Evolutionary conservation across 2,329 filamentous ascomycete genomes (phyloP).

Genomic region (Apiospora pterosperma): DNA sequence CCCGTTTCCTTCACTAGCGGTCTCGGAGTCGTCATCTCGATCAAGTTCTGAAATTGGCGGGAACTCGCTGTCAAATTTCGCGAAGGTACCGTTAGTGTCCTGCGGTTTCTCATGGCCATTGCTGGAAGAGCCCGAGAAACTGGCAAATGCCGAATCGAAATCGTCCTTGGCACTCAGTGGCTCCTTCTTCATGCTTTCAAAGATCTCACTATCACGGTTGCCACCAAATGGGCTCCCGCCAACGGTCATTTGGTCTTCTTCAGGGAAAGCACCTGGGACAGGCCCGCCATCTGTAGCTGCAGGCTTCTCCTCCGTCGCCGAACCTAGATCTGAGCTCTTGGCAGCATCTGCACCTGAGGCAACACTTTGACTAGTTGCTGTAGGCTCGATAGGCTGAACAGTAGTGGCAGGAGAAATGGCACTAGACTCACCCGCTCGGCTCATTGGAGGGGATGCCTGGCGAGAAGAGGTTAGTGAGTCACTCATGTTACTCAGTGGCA

Average conservation of each 20-base stretch:
- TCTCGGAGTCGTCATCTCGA: slow-evolving; percentile 80
- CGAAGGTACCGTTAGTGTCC: slow-evolving; percentile 41
- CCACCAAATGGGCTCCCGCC: slow-evolving; percentile 22
- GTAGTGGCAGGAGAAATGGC: slow-evolving; percentile 22
- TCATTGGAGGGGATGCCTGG: slow-evolving; percentile 70
- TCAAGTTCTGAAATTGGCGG: slow-evolving; percentile 89
- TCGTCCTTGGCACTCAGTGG: slow-evolving; percentile 69
- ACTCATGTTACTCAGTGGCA: slow-evolving; percentile 64
- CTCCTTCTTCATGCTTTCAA: slow-evolving; percentile 44
- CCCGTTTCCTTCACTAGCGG: slow-evolving; percentile 72
- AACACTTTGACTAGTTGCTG: slow-evolving; percentile 31
- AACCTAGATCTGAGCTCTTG: slow-evolving; percentile 22
- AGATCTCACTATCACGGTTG: slow-evolving; percentile 43
- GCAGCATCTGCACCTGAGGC: slow-evolving; percentile 30
- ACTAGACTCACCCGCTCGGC: slow-evolving; percentile 48
- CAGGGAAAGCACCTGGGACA: slow-evolving; percentile 52
- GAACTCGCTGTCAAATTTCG: slow-evolving; percentile 73
- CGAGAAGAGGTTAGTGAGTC: slow-evolving; percentile 75
- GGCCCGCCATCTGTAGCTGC: slow-evolving; percentile 28
- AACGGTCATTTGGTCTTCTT: slow-evolving; percentile 30
- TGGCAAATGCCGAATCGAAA: slow-evolving; percentile 82
- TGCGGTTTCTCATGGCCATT: slow-evolving; percentile 44
- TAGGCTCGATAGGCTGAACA: slow-evolving; percentile 35
- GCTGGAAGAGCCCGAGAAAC: slow-evolving; percentile 52
- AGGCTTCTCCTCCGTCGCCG: slow-evolving; percentile 18